These are phyloP conservation scores for Fermentozyma sake DNA, from an alignment of 1,139 yeast genomes.

Conservation along the genomic window DNA sequence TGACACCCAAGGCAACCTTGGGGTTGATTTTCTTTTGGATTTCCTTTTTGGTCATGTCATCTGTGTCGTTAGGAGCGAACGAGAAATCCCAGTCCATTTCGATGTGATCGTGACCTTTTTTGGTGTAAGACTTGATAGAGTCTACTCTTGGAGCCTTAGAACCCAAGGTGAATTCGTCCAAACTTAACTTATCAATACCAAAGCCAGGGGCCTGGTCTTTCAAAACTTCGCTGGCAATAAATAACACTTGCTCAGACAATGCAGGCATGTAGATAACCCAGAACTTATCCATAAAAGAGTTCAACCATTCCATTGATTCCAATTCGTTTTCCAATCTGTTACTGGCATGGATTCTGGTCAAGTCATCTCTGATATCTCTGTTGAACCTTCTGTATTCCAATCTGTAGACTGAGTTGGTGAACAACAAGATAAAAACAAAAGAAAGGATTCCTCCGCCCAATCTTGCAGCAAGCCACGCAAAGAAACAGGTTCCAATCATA, in stretches of 20 bases:
- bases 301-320: conserved; percentile 80
- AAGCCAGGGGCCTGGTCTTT: conserved; percentile 76
- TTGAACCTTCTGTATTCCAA: conserved; percentile 70
- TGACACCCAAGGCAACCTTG: conserved; percentile 73
- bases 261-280: conserved; percentile 90
- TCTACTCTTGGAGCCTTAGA: conserved; percentile 73
- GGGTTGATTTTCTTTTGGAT: conserved; percentile 69
- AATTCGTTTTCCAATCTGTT: conserved; percentile 57
- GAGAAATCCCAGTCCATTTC: conserved; percentile 85
- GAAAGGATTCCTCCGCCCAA: conserved; percentile 55
- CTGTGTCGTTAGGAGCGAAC: conserved; percentile 76
- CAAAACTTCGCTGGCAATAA: conserved; percentile 59
- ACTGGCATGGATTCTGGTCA: conserved; percentile 55
- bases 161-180: conserved; percentile 77
- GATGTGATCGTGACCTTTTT: conserved; percentile 57
- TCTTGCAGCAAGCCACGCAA: conserved; percentile 60
- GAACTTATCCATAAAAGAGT: conserved; percentile 68
- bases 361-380: conserved; percentile 68
- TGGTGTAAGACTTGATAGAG: conserved; percentile 66
- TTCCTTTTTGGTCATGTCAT: conserved; percentile 75
- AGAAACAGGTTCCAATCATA: conserved; percentile 66
- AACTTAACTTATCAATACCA: conserved; percentile 67
- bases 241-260: conserved; percentile 68
- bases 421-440: conserved; percentile 52
- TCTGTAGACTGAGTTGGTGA: conserved; percentile 63